Percentiles rank a stretch among this genome's conserved stretches.
These are phyloP conservation scores for Pichia sp. DNA, from an alignment of 1,139 yeast species.

Conservation along the genomic window DNA sequence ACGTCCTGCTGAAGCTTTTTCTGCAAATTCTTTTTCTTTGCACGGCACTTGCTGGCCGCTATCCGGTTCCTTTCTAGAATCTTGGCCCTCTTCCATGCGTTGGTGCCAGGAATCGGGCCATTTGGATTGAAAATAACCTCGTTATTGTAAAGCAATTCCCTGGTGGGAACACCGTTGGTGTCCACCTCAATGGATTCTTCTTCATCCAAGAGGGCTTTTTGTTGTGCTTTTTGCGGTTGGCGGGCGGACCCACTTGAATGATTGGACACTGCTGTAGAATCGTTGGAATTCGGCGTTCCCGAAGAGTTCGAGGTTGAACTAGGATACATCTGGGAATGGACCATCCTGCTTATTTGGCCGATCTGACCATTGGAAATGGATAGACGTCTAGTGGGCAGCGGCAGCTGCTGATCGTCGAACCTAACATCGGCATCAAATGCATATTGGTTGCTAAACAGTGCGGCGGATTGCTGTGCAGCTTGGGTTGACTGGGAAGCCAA, in stretches of 20 bases:
- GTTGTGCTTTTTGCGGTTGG: not conserved
- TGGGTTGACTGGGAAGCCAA: not conserved
- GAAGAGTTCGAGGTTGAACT: conserved; percentile 6
- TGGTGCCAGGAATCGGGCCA: conserved; percentile 73
- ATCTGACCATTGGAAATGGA: conserved; percentile 80
- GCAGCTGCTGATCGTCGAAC: conserved; percentile 9
- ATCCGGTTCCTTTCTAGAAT: conserved; percentile 81
- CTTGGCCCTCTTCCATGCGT: conserved; percentile 74
- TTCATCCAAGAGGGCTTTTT: not conserved
- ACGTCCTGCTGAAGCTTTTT: conserved; percentile 58
- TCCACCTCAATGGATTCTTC: conserved; percentile 20
- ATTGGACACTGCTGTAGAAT: not conserved
- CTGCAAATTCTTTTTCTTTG: conserved; percentile 78
- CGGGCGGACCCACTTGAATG: not conserved
- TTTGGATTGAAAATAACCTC: conserved; percentile 62
- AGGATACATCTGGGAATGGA: conserved; percentile 20
- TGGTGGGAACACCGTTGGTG: conserved; percentile 43
- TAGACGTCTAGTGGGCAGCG: conserved; percentile 48
- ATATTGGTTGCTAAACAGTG: not conserved
- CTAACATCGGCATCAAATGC: conserved; percentile 5
- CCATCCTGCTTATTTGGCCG: conserved; percentile 49
- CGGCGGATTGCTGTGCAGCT: not conserved
- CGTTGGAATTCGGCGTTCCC: conserved; percentile 10
- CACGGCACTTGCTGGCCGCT: conserved; percentile 95
- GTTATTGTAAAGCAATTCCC: conserved; percentile 52